A percentile compares a stretch with the other conserved stretches of the same genome.
Conservation (phyloP, 2,329 filamentous ascomycete genomes). For the Colletotrichum lindemuthianum region DNA sequence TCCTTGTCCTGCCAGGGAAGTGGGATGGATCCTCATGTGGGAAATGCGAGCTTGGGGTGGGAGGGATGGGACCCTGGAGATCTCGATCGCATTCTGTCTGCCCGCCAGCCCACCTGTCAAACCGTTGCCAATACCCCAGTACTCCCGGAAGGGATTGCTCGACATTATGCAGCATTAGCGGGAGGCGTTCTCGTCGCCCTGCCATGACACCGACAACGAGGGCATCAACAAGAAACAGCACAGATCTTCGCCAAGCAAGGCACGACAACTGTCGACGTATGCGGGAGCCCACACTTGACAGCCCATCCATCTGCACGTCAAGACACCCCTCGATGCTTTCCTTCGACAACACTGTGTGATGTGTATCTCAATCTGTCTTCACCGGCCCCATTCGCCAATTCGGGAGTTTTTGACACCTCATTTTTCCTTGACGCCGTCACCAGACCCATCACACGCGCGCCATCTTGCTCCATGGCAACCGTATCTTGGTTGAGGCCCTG, state of each 20-base stretch:
- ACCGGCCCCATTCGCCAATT: constrained; percentile 14
- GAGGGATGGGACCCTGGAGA: constrained; percentile 26
- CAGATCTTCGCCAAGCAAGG: constrained; percentile 13
- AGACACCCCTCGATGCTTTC: neutral
- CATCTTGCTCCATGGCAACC: constrained; percentile 6
- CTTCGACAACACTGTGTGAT: neutral
- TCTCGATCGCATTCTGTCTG: constrained; percentile 20
- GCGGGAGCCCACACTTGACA: neutral
- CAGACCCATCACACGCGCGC: neutral
- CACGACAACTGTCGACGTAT: constrained; percentile 1
- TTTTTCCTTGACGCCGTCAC: constrained; percentile 14
- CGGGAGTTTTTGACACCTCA: constrained; percentile 17
- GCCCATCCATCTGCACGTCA: constrained; percentile 19
- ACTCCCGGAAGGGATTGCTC: constrained; percentile 1
- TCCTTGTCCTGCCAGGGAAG: constrained; percentile 18
- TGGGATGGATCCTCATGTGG: neutral
- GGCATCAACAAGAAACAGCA: constrained; percentile 1
- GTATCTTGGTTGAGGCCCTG: constrained; percentile 11
- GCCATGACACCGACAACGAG: constrained; percentile 1
- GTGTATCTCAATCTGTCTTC: neutral
- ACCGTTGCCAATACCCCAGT: neutral
- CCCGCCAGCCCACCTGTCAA: constrained; percentile 6
- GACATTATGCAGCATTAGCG: neutral
- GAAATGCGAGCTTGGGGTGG: neutral
- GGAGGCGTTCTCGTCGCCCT: neutral